phyloP scores from a whole-genome alignment of 495 filamentous ascomycete genomes.

The Penicillium taxi region DNA sequence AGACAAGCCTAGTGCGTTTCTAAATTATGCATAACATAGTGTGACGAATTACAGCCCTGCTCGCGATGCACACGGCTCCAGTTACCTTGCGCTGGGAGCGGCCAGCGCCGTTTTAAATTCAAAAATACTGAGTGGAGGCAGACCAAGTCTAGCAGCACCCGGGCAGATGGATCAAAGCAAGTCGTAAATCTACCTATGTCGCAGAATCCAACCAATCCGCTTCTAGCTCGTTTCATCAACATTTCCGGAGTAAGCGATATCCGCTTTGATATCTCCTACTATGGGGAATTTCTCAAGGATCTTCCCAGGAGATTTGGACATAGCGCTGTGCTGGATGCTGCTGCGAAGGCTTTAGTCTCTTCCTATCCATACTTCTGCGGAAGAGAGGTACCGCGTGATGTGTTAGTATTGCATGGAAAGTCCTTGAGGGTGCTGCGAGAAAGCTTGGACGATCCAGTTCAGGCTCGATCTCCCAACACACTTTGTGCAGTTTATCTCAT shows the following conservation, averaged over 20 bases:
- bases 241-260: constrained; percentile 25
- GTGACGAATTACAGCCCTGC: constrained; percentile 32
- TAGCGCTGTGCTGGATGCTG: constrained; percentile 30
- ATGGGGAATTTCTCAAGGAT: constrained; percentile 26
- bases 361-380: constrained; percentile 19
- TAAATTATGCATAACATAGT: constrained; percentile 17
- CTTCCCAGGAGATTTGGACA: constrained; percentile 28
- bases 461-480: constrained; percentile 27
- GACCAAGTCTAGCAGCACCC: not conserved
- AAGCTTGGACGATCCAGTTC: constrained; percentile 24
- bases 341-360: constrained; percentile 22
- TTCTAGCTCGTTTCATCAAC: constrained; percentile 17
- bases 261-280: constrained; percentile 26
- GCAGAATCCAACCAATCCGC: constrained; percentile 11
- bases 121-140: constrained; percentile 9
- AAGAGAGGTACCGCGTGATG: constrained; percentile 10
- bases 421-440: constrained; percentile 25
- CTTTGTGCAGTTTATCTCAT: constrained; percentile 36
- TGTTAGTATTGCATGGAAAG: constrained; percentile 19
- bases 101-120: constrained; percentile 39
- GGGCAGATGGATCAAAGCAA: not conserved
- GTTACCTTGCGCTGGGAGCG: constrained; percentile 33
- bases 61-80: constrained; percentile 33
- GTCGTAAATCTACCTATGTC: not conserved
- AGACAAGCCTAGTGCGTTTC: not conserved